phyloP scores from a whole-genome alignment of 2,329 filamentous ascomycete genomes.

The Talaromyces sp. region DNA sequence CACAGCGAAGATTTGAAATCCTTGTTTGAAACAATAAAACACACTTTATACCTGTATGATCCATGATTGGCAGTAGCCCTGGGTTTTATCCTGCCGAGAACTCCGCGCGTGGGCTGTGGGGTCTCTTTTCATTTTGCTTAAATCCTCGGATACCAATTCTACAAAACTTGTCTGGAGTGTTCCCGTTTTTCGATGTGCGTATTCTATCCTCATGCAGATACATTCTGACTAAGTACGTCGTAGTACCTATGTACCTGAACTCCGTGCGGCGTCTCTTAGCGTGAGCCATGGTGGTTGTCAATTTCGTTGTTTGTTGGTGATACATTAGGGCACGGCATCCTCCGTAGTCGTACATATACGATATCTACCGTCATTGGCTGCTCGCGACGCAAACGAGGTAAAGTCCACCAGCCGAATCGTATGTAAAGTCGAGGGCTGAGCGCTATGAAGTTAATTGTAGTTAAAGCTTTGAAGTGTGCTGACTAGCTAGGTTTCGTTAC shows the following conservation, averaged over 20 bases:
- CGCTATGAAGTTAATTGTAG: not conserved
- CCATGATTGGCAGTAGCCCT: not conserved
- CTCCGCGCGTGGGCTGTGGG: constrained; percentile 13
- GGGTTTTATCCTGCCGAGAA: constrained; percentile 1
- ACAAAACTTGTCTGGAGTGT: not conserved
- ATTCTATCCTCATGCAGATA: not conserved
- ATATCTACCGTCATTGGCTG: not conserved
- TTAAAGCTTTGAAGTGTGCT: not conserved
- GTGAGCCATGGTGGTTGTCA: not conserved
- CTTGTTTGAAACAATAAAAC: not conserved
- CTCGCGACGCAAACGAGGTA: not conserved
- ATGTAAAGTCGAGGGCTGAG: constrained; percentile 5
- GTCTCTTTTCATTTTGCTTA: not conserved
- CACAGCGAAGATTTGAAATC: not conserved
- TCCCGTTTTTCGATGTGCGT: not conserved
- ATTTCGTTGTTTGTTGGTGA: not conserved
- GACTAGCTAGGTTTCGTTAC: not conserved
- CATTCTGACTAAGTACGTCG: not conserved
- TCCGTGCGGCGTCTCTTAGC: not conserved
- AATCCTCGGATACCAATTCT: not conserved
- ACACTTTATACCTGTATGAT: not conserved
- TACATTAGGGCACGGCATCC: not conserved
- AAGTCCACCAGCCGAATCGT: not conserved
- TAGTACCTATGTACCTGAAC: not conserved
- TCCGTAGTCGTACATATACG: not conserved